A percentile compares a stretch with the other conserved stretches of the same genome.
Evolutionary conservation across 2,329 filamentous ascomycete species (phyloP).

Genomic region (Colletotrichum zoysiae): DNA sequence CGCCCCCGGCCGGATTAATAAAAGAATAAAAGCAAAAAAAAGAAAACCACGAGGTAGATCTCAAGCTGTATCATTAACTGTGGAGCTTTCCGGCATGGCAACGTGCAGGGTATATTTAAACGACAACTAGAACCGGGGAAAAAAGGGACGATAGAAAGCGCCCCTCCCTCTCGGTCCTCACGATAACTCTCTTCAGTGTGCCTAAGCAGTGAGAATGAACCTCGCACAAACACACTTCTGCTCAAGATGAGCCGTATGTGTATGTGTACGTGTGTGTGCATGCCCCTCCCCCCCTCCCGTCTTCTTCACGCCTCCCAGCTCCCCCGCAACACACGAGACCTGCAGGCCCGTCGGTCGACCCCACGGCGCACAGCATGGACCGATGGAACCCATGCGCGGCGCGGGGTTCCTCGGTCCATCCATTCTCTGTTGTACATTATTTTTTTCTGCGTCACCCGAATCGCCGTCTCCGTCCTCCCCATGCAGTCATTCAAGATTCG

Average conservation of each 20-base stretch:
- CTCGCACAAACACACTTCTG: background rate
- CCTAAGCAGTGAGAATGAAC: background rate
- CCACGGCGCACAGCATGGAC: constrained; percentile 19
- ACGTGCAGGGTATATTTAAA: background rate
- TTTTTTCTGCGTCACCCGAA: constrained; percentile 6
- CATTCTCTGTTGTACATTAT: constrained; percentile 15
- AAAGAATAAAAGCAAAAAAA: no score
- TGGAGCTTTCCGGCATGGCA: background rate
- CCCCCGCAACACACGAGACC: constrained; percentile 19
- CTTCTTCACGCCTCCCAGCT: background rate
- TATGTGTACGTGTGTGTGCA: background rate
- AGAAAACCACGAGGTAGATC: background rate
- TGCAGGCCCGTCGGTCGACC: constrained; percentile 22
- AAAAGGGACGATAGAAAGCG: background rate
- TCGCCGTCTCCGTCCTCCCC: constrained; percentile 18
- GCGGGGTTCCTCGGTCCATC: constrained; percentile 3
- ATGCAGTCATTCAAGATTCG: constrained; percentile 1
- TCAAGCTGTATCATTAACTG: background rate
- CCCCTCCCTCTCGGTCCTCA: background rate
- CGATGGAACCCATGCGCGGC: background rate
- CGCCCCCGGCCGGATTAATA: background rate
- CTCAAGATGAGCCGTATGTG: background rate
- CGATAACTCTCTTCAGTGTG: background rate
- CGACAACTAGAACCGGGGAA: background rate
- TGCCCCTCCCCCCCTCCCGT: background rate